A percentile compares a stretch with the other conserved stretches of the same genome.
phyloP scores from a whole-genome alignment of 1,284 basidiomycete species.

The Trichosporon faecale region DNA sequence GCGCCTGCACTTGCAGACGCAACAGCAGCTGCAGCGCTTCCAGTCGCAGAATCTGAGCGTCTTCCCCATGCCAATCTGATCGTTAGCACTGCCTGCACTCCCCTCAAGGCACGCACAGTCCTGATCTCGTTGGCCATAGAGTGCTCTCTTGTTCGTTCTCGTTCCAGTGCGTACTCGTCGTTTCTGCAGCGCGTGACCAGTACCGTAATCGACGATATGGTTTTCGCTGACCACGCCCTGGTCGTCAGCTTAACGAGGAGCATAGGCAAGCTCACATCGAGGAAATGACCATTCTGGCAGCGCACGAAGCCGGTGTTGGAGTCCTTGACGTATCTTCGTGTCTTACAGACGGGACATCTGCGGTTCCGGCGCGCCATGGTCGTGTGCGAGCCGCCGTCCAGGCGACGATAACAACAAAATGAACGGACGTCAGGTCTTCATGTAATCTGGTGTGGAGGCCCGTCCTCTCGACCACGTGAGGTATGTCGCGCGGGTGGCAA shows the following conservation, averaged over 20 bases:
- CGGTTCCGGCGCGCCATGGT: conserved; percentile 36
- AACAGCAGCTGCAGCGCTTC: conserved; percentile 76
- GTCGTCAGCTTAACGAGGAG: neutral
- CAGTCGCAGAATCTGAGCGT: conserved; percentile 71
- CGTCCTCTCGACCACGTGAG: conserved; percentile 19
- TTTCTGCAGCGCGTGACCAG: conserved; percentile 37
- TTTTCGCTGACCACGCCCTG: conserved; percentile 48
- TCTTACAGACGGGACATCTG: conserved; percentile 39
- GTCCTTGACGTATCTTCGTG: neutral
- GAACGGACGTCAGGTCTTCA: neutral
- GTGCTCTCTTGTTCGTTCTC: conserved; percentile 32
- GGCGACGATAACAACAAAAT: neutral
- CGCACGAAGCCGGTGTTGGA: conserved; percentile 38
- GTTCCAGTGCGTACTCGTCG: conserved; percentile 32
- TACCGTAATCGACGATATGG: conserved; percentile 35
- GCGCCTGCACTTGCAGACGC: conserved; percentile 66
- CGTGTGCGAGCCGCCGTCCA: neutral
- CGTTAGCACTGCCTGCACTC: conserved; percentile 12
- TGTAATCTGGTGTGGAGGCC: conserved; percentile 17
- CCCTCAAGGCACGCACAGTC: conserved; percentile 33
- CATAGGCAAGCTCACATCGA: conserved; percentile 36
- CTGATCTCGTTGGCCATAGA: conserved; percentile 34
- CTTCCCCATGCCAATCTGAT: conserved; percentile 73
- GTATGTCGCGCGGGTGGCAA: neutral
- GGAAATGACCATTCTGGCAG: conserved; percentile 52